Evolutionary conservation across 495 filamentous ascomycete genomes (phyloP).

Genomic region (Penicillium salamii): DNA sequence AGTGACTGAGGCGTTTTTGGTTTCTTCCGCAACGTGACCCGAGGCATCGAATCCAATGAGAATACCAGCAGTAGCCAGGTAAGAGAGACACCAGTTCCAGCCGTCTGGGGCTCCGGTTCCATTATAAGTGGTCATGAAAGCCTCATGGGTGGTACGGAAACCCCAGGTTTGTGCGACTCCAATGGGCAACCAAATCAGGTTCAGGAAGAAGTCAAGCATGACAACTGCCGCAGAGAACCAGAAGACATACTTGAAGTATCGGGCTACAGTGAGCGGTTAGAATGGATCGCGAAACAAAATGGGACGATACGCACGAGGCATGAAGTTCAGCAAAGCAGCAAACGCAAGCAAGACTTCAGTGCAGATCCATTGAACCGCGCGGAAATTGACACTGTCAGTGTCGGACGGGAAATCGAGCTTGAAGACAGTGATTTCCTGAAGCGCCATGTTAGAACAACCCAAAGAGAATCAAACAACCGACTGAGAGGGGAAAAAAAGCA

Average conservation of each 20-base stretch:
- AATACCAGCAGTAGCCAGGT: conserved; percentile 56
- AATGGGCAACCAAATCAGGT: conserved; percentile 57
- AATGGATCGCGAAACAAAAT: not conserved
- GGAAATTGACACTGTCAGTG: conserved; percentile 45
- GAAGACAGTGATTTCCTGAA: conserved; percentile 55
- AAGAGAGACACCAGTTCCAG: conserved; percentile 61
- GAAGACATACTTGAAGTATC: conserved; percentile 46
- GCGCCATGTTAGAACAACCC: too few relatives aligned
- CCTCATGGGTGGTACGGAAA: conserved; percentile 51
- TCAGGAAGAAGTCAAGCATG: conserved; percentile 53
- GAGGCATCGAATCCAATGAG: conserved; percentile 57
- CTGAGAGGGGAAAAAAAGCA: not conserved
- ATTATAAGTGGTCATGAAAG: conserved; percentile 58
- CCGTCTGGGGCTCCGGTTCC: conserved; percentile 52
- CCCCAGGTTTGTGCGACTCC: conserved; percentile 51
- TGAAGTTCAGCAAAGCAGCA: conserved; percentile 42
- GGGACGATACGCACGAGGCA: conserved; percentile 34
- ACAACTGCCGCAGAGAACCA: conserved; percentile 47
- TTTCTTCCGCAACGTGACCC: conserved; percentile 56
- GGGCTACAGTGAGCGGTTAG: conserved; percentile 26
- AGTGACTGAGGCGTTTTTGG: conserved; percentile 52
- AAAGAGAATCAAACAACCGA: too few relatives aligned
- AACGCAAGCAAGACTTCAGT: conserved; percentile 47
- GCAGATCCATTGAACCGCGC: conserved; percentile 51
- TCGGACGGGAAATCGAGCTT: conserved; percentile 49